Evolutionary conservation across 2,329 filamentous ascomycete species (phyloP).

Genomic region (Aspergillus hiratsukae): DNA sequence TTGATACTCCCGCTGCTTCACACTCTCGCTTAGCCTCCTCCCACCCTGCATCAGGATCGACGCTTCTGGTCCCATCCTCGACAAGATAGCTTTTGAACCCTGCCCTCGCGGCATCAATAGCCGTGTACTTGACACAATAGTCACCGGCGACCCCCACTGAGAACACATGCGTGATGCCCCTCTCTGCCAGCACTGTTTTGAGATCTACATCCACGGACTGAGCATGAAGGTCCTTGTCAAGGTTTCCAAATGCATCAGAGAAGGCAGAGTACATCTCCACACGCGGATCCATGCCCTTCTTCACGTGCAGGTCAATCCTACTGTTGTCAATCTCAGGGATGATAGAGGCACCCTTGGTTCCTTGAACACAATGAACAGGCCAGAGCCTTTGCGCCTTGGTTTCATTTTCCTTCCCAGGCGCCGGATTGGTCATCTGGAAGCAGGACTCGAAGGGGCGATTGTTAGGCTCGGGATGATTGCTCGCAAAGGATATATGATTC

Average conservation of each 20-base stretch:
- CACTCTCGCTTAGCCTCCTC: slow-evolving; percentile 52
- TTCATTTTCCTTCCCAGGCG: slow-evolving; percentile 52
- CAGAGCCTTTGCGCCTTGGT: slow-evolving; percentile 68
- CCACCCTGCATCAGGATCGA: slow-evolving; percentile 59
- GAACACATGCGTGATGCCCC: slow-evolving; percentile 70
- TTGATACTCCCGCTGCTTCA: slow-evolving; percentile 53
- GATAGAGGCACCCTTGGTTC: slow-evolving; percentile 66
- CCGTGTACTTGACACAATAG: slow-evolving; percentile 81
- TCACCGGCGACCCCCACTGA: slow-evolving; percentile 83
- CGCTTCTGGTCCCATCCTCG: slow-evolving; percentile 71
- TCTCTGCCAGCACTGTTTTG: slow-evolving; percentile 51
- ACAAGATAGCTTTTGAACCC: slow-evolving; percentile 76
- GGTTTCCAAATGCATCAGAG: slow-evolving; percentile 66
- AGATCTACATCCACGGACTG: slow-evolving; percentile 55
- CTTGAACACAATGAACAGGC: slow-evolving; percentile 85
- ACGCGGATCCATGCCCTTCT: slow-evolving; percentile 69
- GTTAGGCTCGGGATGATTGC: slow-evolving; percentile 62
- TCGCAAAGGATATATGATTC: slow-evolving; percentile 82
- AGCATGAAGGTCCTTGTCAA: slow-evolving; percentile 28
- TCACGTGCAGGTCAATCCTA: slow-evolving; percentile 61
- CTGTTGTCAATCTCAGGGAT: slow-evolving; percentile 63
- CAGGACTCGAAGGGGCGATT: slow-evolving; percentile 65
- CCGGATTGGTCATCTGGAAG: slow-evolving; percentile 53
- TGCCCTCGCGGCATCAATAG: slow-evolving; percentile 68
- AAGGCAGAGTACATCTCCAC: slow-evolving; percentile 97